Evolutionary conservation across 139 green algal genomes (phyloP).

Genomic region (Auxenochlorella pyrenoidosa): DNA sequence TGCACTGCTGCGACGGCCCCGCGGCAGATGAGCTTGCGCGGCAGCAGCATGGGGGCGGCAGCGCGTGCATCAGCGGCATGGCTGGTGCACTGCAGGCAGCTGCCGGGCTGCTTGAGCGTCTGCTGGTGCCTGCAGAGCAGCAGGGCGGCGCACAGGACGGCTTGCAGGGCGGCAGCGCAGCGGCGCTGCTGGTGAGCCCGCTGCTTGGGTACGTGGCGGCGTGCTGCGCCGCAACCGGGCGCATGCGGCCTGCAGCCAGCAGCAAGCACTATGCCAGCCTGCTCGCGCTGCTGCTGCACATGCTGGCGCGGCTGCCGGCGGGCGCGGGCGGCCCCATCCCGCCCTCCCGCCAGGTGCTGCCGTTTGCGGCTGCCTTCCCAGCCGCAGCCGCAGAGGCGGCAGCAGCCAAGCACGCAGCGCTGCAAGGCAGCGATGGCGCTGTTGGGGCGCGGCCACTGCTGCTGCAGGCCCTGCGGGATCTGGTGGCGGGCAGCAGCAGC

Average conservation of each 20-base stretch:
- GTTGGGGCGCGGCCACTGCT: neutral
- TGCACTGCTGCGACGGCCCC: constrained; percentile 26
- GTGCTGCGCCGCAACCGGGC: constrained; percentile 4
- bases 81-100: neutral
- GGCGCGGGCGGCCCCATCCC: neutral
- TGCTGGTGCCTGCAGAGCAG: neutral
- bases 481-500: constrained; percentile 40
- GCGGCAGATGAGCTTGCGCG: neutral
- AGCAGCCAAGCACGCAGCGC: too few species aligned
- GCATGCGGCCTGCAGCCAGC: constrained; percentile 28
- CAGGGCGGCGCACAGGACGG: neutral
- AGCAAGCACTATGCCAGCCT: constrained; percentile 30
- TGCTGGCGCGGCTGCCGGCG: neutral
- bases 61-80: neutral
- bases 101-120: neutral
- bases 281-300: constrained; percentile 26
- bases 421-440: neutral
- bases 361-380: constrained; percentile 42
- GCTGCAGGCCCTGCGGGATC: constrained; percentile 18
- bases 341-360: constrained; percentile 13
- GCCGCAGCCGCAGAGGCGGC: neutral
- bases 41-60: neutral
- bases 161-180: neutral
- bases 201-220: constrained; percentile 21
- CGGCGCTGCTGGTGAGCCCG: neutral